phyloP scores from a whole-genome alignment of 495 filamentous ascomycete species.

The Penicilliopsis zonata region DNA sequence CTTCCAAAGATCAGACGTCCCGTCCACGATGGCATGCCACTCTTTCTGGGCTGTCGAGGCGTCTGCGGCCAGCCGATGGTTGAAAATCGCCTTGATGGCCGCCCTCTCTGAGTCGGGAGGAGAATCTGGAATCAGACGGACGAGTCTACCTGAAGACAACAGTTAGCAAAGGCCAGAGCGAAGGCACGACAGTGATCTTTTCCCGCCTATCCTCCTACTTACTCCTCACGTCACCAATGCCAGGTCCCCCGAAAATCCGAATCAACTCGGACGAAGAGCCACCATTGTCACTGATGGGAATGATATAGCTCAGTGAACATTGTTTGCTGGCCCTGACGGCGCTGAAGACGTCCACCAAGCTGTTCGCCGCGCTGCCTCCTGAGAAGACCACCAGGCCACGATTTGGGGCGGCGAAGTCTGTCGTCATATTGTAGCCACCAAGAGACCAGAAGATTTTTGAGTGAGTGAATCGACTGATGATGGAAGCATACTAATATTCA shows the following conservation, averaged over 20 bases:
- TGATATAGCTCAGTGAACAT: constrained; percentile 67
- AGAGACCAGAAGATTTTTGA: too few species aligned
- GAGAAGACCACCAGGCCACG: constrained; percentile 72
- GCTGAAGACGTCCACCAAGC: constrained; percentile 82
- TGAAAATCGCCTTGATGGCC: constrained; percentile 72
- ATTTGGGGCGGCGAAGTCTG: constrained; percentile 10
- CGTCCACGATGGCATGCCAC: constrained; percentile 87
- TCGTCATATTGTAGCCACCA: constrained; percentile 1
- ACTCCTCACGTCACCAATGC: constrained; percentile 89
- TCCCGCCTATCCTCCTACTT: constrained; percentile 19
- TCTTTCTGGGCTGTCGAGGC: constrained; percentile 34
- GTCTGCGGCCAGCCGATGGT: constrained; percentile 61
- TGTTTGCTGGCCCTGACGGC: constrained; percentile 56
- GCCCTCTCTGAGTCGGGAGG: constrained; percentile 47
- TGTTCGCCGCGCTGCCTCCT: constrained; percentile 87
- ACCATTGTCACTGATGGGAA: constrained; percentile 93
- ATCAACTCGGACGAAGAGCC: constrained; percentile 87
- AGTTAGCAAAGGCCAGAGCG: constrained; percentile 3
- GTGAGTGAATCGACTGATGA: too few species aligned
- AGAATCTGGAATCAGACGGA: constrained; percentile 75
- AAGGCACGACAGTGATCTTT: too few species aligned
- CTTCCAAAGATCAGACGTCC: constrained; percentile 60
- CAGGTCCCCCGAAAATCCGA: constrained; percentile 84
- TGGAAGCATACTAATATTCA: too few species aligned
- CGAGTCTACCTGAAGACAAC: constrained; percentile 53